These are phyloP conservation scores for Phytophthora pini DNA, from an alignment of 352 stramenopile species.

Conservation along the genomic window DNA sequence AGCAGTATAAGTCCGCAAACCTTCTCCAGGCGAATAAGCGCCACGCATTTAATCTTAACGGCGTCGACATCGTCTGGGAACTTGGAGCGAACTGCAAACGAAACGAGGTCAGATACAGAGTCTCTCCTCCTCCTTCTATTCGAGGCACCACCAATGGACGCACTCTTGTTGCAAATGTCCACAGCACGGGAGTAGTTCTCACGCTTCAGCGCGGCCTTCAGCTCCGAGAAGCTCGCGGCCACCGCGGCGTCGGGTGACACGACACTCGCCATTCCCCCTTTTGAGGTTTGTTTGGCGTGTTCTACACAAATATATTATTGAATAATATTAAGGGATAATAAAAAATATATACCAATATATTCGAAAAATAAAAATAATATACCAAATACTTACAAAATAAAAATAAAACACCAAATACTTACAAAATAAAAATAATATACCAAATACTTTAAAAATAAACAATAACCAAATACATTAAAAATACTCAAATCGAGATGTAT, in stretches of 20 bases:
- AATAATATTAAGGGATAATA: no score
- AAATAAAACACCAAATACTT: no score
- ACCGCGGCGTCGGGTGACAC: conserved; percentile 24
- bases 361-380: no score
- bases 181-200: conserved; percentile 84
- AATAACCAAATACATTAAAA: no score
- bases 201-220: conserved; percentile 73
- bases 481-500: no score
- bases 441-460: no score
- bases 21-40: conserved; percentile 84
- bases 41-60: conserved; percentile 85
- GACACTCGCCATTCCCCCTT: conserved; percentile 18
- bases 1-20: conserved; percentile 24
- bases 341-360: no score
- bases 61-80: conserved; percentile 75
- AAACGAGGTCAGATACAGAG: conserved; percentile 13
- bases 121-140: neutral
- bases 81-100: conserved; percentile 66
- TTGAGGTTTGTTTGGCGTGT: no score
- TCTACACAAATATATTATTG: no score
- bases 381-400: no score
- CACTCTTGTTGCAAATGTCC: conserved; percentile 91
- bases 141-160: neutral
- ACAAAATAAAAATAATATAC: no score
- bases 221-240: conserved; percentile 74